Percentiles rank a stretch among this genome's conserved stretches.
Evolutionary conservation across 768 basidiomycete genomes (phyloP).

Genomic region (Leccinum incarnatum): DNA sequence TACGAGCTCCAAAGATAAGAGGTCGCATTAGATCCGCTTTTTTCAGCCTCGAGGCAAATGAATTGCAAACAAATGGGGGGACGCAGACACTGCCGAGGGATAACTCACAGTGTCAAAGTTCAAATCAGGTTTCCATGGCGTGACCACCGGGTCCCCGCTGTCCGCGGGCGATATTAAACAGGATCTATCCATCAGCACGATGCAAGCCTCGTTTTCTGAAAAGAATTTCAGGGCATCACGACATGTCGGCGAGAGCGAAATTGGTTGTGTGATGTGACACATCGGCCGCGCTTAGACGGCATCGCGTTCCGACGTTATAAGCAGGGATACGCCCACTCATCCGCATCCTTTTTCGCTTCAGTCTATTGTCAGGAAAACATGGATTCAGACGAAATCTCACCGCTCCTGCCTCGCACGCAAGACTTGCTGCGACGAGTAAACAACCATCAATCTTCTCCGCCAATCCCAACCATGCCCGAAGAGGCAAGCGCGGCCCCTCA

Average conservation of each 20-base stretch:
- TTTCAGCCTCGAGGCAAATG: slow-evolving; percentile 50
- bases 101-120: too few species aligned
- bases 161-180: neutral
- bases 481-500: slow-evolving; percentile 26
- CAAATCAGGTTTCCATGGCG: neutral
- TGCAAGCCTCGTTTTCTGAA: slow-evolving; percentile 25
- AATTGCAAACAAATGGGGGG: neutral
- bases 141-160: too few species aligned
- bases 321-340: neutral
- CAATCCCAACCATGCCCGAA: slow-evolving; percentile 23
- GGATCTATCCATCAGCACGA: slow-evolving; percentile 25
- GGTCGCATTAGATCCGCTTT: slow-evolving; percentile 12
- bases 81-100: neutral
- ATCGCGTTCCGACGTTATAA: slow-evolving; percentile 16
- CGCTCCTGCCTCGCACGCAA: slow-evolving; percentile 26
- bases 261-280: neutral
- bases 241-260: neutral
- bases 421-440: slow-evolving; percentile 7
- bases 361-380: slow-evolving; percentile 14
- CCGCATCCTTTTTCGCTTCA: slow-evolving; percentile 7
- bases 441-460: slow-evolving; percentile 7
- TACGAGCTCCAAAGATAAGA: slow-evolving; percentile 17
- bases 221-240: slow-evolving; percentile 2
- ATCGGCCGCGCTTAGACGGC: slow-evolving; percentile 9
- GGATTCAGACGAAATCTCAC: slow-evolving; percentile 29